Percentiles rank a stretch among this genome's conserved stretches.
phyloP scores from a whole-genome alignment of 2,329 filamentous ascomycete species.

The Aspergillus niger region DNA sequence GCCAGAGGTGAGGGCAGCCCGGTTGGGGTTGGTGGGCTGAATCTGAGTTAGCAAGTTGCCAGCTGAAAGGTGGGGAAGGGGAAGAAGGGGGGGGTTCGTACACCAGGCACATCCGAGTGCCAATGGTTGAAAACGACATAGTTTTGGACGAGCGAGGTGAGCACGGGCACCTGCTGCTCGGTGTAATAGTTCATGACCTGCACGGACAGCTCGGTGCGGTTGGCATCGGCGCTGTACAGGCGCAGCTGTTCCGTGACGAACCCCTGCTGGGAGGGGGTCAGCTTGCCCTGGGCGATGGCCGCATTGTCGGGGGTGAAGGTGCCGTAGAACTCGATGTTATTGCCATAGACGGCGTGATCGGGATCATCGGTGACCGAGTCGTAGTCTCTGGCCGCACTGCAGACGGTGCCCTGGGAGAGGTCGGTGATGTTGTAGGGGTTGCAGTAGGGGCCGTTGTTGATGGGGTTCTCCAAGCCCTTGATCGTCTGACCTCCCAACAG shows the following conservation, averaged over 20 bases:
- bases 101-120: conserved; percentile 47
- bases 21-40: conserved; percentile 50
- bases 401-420: conserved; percentile 30
- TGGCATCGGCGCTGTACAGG: conserved; percentile 34
- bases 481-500: conserved; percentile 46
- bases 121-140: conserved; percentile 50
- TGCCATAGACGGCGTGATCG: conserved; percentile 46
- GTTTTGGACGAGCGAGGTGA: conserved; percentile 44
- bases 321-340: conserved; percentile 50
- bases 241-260: conserved; percentile 48
- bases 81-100: conserved; percentile 23
- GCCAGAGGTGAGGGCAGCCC: conserved; percentile 33
- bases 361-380: conserved; percentile 48
- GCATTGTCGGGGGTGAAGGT: conserved; percentile 43
- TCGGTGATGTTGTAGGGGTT: conserved; percentile 44
- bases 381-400: conserved; percentile 40
- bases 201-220: conserved; percentile 34
- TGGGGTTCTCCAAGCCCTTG: conserved; percentile 45
- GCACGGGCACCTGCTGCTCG: conserved; percentile 46
- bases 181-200: conserved; percentile 52
- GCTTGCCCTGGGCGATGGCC: conserved; percentile 35
- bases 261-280: conserved; percentile 37
- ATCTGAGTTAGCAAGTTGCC: conserved; percentile 4
- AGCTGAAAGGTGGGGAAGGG: too few species aligned
- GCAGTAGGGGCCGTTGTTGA: conserved; percentile 47